Conservation (phyloP, 805 yeast genomes). For the Barnettozyma populi region DNA sequence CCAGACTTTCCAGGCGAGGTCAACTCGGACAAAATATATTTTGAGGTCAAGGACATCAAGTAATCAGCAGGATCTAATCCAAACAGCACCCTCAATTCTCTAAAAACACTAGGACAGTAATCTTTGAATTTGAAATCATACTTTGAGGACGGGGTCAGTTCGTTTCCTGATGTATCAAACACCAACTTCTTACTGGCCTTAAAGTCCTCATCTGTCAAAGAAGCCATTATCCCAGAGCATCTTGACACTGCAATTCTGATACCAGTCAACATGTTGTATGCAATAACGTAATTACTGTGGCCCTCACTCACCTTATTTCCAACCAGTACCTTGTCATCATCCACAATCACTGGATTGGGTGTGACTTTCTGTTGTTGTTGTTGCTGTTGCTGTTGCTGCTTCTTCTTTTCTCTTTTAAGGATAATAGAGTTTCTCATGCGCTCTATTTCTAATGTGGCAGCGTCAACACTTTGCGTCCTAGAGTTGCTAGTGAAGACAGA, state of each 20-base stretch:
- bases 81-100: conserved; percentile 74
- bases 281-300: conserved; percentile 88
- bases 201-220: conserved; percentile 68
- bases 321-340: conserved; percentile 57
- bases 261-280: conserved; percentile 96
- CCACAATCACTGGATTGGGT: conserved; percentile 29
- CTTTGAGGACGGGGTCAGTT: conserved; percentile 86
- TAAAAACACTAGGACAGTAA: conserved; percentile 89
- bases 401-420: conserved; percentile 37
- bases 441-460: conserved; percentile 39
- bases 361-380: conserved; percentile 1
- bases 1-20: conserved; percentile 98
- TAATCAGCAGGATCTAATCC: conserved; percentile 96
- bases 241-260: conserved; percentile 92
- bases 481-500: conserved; percentile 20
- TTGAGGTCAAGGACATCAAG: conserved; percentile 84
- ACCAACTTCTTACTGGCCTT: conserved; percentile 68
- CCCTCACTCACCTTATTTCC: conserved; percentile 89
- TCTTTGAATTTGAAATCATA: conserved; percentile 97
- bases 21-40: conserved; percentile 83
- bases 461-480: conserved; percentile 27
- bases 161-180: conserved; percentile 83
- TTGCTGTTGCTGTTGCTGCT: conserved; percentile 20
- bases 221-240: conserved; percentile 79
- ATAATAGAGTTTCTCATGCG: conserved; percentile 46